These are phyloP conservation scores for Paratinospora sagittata DNA, from an alignment of 164 flowering plant genomes.

Conservation along the genomic window DNA sequence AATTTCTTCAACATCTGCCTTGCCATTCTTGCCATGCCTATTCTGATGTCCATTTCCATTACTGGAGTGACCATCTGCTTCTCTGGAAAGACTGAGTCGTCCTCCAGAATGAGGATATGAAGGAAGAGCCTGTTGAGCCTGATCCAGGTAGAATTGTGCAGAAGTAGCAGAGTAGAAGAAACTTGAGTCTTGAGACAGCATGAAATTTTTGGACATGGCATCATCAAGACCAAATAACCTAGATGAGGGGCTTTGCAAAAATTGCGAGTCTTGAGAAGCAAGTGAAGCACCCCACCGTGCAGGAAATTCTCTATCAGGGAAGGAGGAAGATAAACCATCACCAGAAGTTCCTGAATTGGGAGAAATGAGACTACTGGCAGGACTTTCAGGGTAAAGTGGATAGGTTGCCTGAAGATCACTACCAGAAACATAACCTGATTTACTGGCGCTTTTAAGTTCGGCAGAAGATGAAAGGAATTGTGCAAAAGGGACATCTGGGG, in stretches of 20 bases:
- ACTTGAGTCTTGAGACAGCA: constrained; percentile 60
- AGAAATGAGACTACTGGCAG: constrained; percentile 71
- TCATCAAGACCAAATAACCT: constrained; percentile 40
- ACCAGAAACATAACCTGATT: constrained; percentile 38
- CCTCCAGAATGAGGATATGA: constrained; percentile 49
- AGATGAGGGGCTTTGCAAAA: constrained; percentile 49
- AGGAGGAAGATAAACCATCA: constrained; percentile 57
- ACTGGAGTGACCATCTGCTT: constrained; percentile 57
- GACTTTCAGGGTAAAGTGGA: constrained; percentile 84
- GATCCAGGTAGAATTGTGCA: constrained; percentile 87
- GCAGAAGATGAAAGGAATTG: constrained; percentile 69
- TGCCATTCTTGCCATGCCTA: constrained; percentile 46
- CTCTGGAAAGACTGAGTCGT: constrained; percentile 75
- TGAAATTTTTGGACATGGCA: constrained; percentile 32
- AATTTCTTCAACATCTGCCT: constrained; percentile 81
- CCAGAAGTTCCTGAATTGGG: constrained; percentile 63
- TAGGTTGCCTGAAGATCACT: constrained; percentile 83
- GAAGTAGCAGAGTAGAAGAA: constrained; percentile 95
- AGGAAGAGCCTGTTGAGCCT: constrained; percentile 42
- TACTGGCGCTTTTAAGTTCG: constrained; percentile 47
- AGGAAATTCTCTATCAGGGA: constrained; percentile 52
- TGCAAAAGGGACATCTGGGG: constrained; percentile 99
- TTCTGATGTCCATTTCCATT: constrained; percentile 59
- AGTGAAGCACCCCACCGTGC: constrained; percentile 54
- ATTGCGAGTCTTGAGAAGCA: constrained; percentile 43